These are phyloP conservation scores for Cyberlindnera xishuangbannaensis DNA, from an alignment of 805 yeast species.

Conservation along the genomic window DNA sequence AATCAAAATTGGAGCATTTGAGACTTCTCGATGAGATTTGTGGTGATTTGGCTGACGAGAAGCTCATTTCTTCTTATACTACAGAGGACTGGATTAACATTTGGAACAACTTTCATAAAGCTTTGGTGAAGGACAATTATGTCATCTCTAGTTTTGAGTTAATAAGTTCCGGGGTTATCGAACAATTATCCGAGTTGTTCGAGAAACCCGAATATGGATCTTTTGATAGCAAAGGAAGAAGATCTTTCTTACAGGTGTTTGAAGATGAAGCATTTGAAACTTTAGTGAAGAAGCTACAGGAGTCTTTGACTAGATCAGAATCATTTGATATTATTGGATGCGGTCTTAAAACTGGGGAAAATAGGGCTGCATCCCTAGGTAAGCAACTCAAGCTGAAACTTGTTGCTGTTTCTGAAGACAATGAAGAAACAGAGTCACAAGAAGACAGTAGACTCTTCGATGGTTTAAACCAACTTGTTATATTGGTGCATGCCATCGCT, in stretches of 20 bases:
- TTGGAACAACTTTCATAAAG: slow-evolving; percentile 34
- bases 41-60: slow-evolving; percentile 13
- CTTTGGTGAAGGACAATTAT: slow-evolving; percentile 27
- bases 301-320: slow-evolving; percentile 68
- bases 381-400: slow-evolving; percentile 63
- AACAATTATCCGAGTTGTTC: slow-evolving; percentile 35
- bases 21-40: slow-evolving; percentile 24
- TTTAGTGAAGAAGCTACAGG: slow-evolving; percentile 59
- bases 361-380: slow-evolving; percentile 57
- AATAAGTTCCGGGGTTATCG: slow-evolving; percentile 59
- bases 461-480: slow-evolving; percentile 25
- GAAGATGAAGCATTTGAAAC: slow-evolving; percentile 34
- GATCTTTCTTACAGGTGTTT: slow-evolving; percentile 38
- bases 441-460: slow-evolving; percentile 11
- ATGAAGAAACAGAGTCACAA: slow-evolving; percentile 1
- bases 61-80: slow-evolving; percentile 9
- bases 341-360: slow-evolving; percentile 33
- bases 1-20: slow-evolving; percentile 24
- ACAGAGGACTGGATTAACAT: slow-evolving; percentile 27
- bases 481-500: slow-evolving; percentile 49
- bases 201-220: slow-evolving; percentile 19
- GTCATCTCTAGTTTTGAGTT: slow-evolving; percentile 70
- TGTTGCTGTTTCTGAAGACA: slow-evolving; percentile 30
- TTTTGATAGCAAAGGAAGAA: slow-evolving; percentile 32
- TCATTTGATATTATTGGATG: slow-evolving; percentile 53